phyloP scores from a whole-genome alignment of 1,284 basidiomycete species.

The Schizophyllum commune region DNA sequence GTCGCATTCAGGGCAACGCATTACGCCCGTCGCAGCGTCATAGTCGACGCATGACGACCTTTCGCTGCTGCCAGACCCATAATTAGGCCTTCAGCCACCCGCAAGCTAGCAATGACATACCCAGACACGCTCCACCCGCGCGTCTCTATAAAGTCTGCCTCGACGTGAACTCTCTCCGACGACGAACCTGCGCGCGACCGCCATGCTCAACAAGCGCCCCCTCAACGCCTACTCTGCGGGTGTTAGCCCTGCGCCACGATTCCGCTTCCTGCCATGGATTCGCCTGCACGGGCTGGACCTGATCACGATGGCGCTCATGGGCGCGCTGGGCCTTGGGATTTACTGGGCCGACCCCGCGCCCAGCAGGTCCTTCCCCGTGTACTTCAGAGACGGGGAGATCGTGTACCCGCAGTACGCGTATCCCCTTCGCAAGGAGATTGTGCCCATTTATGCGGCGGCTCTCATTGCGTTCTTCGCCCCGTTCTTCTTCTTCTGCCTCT shows the following conservation, averaged over 20 bases:
- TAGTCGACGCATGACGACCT: neutral
- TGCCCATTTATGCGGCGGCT: slow-evolving; percentile 46
- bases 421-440: slow-evolving; percentile 41
- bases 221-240: neutral
- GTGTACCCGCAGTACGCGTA: slow-evolving; percentile 32
- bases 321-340: slow-evolving; percentile 40
- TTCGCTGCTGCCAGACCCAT: neutral
- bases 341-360: slow-evolving; percentile 33
- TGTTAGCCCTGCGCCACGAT: slow-evolving; percentile 8
- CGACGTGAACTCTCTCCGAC: neutral
- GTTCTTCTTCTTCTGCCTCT: slow-evolving; percentile 42
- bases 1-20: no score
- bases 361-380: slow-evolving; percentile 31
- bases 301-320: slow-evolving; percentile 40
- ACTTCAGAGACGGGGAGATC: slow-evolving; percentile 29
- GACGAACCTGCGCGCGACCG: neutral
- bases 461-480: slow-evolving; percentile 47
- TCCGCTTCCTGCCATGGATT: slow-evolving; percentile 30
- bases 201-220: neutral
- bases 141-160: neutral
- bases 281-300: slow-evolving; percentile 35
- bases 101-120: neutral
- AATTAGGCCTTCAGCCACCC: neutral
- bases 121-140: neutral
- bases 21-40: neutral